Conservation (phyloP, 768 basidiomycete species). For the Russula sp. region DNA sequence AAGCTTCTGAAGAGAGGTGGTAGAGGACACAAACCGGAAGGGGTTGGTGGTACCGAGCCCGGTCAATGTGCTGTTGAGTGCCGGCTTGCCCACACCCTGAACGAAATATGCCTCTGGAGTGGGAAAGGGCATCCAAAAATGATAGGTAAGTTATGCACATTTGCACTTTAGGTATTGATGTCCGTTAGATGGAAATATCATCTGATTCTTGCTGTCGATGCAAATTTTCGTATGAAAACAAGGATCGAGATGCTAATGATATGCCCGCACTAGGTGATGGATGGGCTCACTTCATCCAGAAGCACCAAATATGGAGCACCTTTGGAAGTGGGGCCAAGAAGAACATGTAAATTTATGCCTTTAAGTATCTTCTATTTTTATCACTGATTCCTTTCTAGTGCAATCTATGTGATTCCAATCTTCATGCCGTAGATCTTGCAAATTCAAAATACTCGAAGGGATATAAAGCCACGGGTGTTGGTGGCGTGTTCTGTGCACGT, state of each 20-base stretch:
- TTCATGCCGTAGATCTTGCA: background rate
- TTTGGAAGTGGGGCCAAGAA: background rate
- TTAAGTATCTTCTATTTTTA: background rate
- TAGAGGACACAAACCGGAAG: background rate
- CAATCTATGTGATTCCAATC: background rate
- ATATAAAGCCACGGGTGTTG: slow-evolving; percentile 1
- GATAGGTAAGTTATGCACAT: background rate
- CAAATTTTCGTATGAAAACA: background rate
- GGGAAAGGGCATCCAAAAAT: background rate
- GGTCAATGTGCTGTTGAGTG: slow-evolving; percentile 2
- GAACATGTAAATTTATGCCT: background rate
- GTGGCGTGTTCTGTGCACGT: background rate
- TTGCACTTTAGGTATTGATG: background rate
- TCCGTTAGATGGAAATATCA: background rate
- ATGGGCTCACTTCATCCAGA: background rate
- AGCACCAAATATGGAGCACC: background rate
- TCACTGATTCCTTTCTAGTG: background rate
- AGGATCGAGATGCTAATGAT: background rate
- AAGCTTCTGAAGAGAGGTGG: background rate
- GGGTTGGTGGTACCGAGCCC: background rate
- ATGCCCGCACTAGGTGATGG: background rate
- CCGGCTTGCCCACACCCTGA: background rate
- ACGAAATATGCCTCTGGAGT: background rate
- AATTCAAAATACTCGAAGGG: slow-evolving; percentile 1
- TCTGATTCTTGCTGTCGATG: background rate